phyloP scores from a whole-genome alignment of 2,329 filamentous ascomycete genomes.

The Cryphonectria nitschkei region DNA sequence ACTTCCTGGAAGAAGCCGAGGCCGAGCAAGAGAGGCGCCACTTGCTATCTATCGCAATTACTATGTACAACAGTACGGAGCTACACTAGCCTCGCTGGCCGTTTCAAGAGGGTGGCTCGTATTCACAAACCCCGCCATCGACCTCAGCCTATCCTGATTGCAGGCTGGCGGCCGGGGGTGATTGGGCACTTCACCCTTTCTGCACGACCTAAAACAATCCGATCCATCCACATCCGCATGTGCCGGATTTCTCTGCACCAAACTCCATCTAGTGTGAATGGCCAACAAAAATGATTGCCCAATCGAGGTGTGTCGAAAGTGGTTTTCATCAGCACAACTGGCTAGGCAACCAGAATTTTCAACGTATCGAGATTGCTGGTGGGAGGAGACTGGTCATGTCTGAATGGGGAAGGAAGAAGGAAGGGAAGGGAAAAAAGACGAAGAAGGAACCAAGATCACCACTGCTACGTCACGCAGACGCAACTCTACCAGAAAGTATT shows the following conservation, averaged over 20 bases:
- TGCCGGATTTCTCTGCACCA: background rate
- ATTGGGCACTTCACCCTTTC: constrained; percentile 16
- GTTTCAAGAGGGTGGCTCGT: constrained; percentile 22
- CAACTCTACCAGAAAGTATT: background rate
- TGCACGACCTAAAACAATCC: constrained; percentile 27
- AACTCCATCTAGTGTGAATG: background rate
- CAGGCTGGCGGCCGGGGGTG: background rate
- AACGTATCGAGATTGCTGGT: background rate
- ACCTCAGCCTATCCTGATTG: constrained; percentile 13
- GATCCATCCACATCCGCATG: constrained; percentile 7
- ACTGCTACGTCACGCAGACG: constrained; percentile 2
- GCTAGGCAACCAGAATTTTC: background rate
- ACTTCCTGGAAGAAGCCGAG: background rate
- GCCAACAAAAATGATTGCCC: background rate
- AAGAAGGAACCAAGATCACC: background rate
- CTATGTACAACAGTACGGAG: background rate
- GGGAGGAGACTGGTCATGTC: background rate
- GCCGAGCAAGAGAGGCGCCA: background rate
- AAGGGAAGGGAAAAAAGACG: background rate
- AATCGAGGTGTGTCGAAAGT: background rate
- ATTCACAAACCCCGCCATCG: constrained; percentile 17
- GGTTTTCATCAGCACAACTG: background rate
- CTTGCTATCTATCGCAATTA: background rate
- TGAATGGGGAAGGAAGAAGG: background rate
- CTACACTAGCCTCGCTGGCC: constrained; percentile 2